These are phyloP conservation scores for Keqinozyma sinolaborantium DNA, from an alignment of 1,139 yeast species.

Conservation along the genomic window DNA sequence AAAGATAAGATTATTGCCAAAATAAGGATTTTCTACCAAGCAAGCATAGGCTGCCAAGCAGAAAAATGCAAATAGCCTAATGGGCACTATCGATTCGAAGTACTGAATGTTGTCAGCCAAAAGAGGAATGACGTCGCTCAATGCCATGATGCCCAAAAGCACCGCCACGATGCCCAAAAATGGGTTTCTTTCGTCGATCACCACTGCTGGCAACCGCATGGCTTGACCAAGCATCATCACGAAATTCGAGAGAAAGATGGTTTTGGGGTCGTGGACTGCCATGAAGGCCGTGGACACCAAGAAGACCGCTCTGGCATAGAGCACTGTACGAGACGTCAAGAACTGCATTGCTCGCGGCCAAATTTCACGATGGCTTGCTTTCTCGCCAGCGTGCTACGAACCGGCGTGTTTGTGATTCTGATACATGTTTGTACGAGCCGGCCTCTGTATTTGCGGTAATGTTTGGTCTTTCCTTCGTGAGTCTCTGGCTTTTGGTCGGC, in stretches of 20 bases:
- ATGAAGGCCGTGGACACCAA: conserved; percentile 50
- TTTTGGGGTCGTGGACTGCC: conserved; percentile 55
- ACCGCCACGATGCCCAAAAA: conserved; percentile 50
- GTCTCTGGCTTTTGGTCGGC: neutral
- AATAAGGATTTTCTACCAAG: conserved; percentile 33
- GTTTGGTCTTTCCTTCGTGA: neutral
- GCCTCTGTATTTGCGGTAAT: no score
- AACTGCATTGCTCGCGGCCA: conserved; percentile 57
- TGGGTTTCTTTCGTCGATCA: conserved; percentile 44
- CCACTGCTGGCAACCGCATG: conserved; percentile 47
- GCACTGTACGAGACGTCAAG: conserved; percentile 48
- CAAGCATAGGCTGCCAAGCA: conserved; percentile 43
- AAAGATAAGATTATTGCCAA: conserved; percentile 63
- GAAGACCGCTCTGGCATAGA: conserved; percentile 46
- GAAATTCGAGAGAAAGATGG: conserved; percentile 38
- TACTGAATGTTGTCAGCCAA: conserved; percentile 51
- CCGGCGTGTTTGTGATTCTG: no score
- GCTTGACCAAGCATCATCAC: conserved; percentile 56
- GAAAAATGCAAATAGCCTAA: conserved; percentile 59
- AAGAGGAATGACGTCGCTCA: conserved; percentile 57
- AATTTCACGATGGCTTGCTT: no score
- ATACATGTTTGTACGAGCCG: no score
- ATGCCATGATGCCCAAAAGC: conserved; percentile 38
- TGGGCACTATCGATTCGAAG: conserved; percentile 68
- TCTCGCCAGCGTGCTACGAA: neutral